Base-by-base conservation (phyloP, 108 stramenopile genomes). In the Cyclotella choctawhatcheeana region DNA sequence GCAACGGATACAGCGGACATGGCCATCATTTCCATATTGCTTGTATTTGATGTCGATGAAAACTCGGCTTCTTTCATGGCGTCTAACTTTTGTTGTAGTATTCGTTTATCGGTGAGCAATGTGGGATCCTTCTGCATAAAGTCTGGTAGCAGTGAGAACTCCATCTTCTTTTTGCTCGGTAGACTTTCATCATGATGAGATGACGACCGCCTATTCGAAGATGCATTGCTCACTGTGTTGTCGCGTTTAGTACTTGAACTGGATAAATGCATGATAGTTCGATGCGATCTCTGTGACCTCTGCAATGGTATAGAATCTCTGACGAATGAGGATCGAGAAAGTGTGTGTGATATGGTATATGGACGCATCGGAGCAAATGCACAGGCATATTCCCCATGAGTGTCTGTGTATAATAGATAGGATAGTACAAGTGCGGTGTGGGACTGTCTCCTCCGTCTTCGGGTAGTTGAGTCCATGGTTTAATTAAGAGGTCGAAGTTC, bases 1-100 rank as follows among this genome's bases (percentile, higher is more conserved):
- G 61, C 72, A 0, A 83, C 2, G 18, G 76, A 79, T 4, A 72
- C 18, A 6, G 79, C 77, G 16, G 82, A 76, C 85, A 85, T 83
- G 67, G 73, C 59, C 50, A 70, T 68, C 82, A 85, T 85, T 68
- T 82, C 74, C 58, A 68, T 54, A 18, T 56, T 67, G 18, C 32
- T 53, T n/a, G 52, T 12, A 37, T 18, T 31, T 17, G 64, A n/a
- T 44, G 52, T 7, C 44, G 61, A 40, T 58, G 44, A 22, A 5
- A 43, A 53, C 22, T 60, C 48, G 1, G 60, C 54, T 33, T 56
- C 52, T 27, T 35, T 44, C 16, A 58, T 48, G 2, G 58, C 58
- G 26, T 40, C 20, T 55, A 34, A 3, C 5, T 56, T 58, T 37
- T 66, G 44, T 35, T 26, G 24, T 47, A 64, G 51, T 45, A 58